Evolutionary conservation across 257 asterid genomes (phyloP).

Genomic region (Knoxia roxburghii): DNA sequence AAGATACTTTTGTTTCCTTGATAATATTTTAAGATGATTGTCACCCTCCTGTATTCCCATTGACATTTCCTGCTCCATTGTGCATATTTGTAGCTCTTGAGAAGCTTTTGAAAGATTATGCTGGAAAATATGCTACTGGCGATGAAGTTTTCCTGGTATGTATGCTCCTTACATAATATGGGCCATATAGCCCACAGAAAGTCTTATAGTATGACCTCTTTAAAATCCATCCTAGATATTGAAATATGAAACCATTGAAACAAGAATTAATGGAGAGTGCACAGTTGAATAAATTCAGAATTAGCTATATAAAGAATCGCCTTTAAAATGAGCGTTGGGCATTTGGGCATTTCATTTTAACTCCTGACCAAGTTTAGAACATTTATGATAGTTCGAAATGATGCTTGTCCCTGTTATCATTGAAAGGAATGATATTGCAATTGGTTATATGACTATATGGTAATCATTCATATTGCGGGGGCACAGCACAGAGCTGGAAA

Average conservation of each 20-base stretch:
- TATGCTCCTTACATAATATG: background rate
- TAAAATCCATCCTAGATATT: background rate
- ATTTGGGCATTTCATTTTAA: background rate
- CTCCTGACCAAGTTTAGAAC: background rate
- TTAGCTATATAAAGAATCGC: background rate
- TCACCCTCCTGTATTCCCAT: background rate
- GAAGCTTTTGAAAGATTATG: slow-evolving; percentile 54
- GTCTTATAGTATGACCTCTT: background rate
- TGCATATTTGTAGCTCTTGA: slow-evolving; percentile 54
- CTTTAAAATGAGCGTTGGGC: background rate
- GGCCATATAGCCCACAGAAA: background rate
- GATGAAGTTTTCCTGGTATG: slow-evolving; percentile 59
- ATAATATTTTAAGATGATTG: background rate
- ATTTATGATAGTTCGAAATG: background rate
- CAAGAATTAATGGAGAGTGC: background rate
- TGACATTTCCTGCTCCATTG: slow-evolving; percentile 15
- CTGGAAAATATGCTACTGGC: slow-evolving; percentile 75
- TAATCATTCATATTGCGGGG: background rate
- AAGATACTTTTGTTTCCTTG: background rate
- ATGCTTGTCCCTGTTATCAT: background rate
- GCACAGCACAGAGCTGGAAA: background rate
- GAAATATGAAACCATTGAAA: background rate
- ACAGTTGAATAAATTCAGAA: background rate
- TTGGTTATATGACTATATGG: background rate
- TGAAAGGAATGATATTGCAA: background rate